Evolutionary conservation across 495 filamentous ascomycete genomes (phyloP), one percentile per base, ranked within the genome.

Genomic region (Aspergillus cavernicola): DNA sequence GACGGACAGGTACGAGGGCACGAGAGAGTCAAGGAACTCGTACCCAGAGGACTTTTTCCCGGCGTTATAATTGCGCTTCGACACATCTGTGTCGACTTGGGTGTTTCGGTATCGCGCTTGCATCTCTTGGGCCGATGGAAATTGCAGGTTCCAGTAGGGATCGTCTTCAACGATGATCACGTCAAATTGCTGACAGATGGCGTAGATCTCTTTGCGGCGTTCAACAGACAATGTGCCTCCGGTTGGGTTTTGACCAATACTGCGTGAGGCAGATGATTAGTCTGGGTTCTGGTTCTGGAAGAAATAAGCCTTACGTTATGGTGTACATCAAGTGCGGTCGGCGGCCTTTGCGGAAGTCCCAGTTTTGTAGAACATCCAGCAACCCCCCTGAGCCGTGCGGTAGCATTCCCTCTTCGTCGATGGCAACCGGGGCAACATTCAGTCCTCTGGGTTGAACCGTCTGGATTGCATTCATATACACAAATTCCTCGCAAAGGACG

Each of bases 131-230:
- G 84, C 84, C 3, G 85, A 88, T 2, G 89, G 89, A 58, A 81
- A 96, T 62, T 96, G 92, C 11, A 97, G 79, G 63, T 93, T 92
- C 89, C 90, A 97, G 71, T 97, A 97, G 2, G 92, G 92, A 50
- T 95, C 91, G 63, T 97, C 92, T 69, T 97, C 92, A 57, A 95
- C 73, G 55, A 97, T 96, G 60, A 96, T 82, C 52, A 97, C 83
- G 66, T 97, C 90, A 67, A 89, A 93, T 59, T 82, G 82, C 58
- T 81, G 81, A 72, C 90, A 96, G 31, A 96, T 65, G 7, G 76
- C 78, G 66, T 96, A 96, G 39, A 96, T 80, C 42, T 88, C 84
- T 54, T 80, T 86, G 49, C 88, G 79, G 29, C 92, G 83, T 53
- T 83, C 68, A 4, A 92, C 56, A 16, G 83, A 82, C 3, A 92